Evolutionary conservation across 768 basidiomycete species (phyloP).

Genomic region (Trametes elegans): DNA sequence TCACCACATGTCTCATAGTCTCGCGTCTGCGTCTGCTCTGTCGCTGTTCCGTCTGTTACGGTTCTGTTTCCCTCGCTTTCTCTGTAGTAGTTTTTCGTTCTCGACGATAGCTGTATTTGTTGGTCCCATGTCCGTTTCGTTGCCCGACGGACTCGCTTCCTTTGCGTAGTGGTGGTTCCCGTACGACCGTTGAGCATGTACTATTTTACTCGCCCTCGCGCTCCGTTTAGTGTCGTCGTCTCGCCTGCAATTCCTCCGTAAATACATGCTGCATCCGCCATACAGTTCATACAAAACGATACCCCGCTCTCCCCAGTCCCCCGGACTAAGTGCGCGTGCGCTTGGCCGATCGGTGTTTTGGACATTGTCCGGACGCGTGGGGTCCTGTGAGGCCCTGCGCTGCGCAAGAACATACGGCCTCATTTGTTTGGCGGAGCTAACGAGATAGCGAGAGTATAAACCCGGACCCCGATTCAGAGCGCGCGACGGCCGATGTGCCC

Average conservation of each 20-base stretch:
- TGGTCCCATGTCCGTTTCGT: background rate
- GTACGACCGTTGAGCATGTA: background rate
- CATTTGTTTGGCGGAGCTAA: background rate
- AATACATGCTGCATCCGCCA: conserved; percentile 9
- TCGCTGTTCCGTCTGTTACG: conserved; percentile 10
- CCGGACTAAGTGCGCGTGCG: background rate
- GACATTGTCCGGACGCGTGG: too few relatives aligned
- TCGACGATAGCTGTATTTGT: conserved; percentile 19
- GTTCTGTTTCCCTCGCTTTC: conserved; percentile 2
- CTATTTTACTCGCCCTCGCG: conserved; percentile 2
- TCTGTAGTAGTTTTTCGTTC: conserved; percentile 13
- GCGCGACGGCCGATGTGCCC: background rate
- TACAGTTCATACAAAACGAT: conserved; percentile 10
- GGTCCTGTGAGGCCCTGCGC: background rate
- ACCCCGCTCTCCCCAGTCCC: background rate
- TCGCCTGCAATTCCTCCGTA: conserved; percentile 19
- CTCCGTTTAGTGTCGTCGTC: background rate
- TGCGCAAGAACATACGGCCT: background rate
- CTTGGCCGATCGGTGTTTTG: background rate
- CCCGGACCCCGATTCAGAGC: background rate
- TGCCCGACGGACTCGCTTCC: background rate
- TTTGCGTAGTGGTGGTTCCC: too few relatives aligned
- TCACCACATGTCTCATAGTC: conserved; percentile 19
- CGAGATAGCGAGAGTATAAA: background rate
- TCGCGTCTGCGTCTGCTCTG: conserved; percentile 11